phyloP scores from a whole-genome alignment of 2,329 filamentous ascomycete genomes.

The Aplosporella prunicola region DNA sequence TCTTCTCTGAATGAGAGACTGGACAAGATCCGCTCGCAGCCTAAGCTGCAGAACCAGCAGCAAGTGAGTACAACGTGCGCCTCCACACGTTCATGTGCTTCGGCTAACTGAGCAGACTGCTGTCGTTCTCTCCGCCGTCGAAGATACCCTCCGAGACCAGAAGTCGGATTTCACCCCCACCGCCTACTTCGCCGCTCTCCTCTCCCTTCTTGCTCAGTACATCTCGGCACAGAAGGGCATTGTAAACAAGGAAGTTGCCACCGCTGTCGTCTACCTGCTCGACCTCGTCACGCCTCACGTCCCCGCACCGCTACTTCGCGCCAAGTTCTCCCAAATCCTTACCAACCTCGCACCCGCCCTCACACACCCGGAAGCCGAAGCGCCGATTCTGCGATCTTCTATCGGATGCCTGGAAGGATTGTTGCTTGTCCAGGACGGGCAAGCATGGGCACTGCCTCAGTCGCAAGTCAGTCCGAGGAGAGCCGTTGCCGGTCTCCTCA shows the following conservation, averaged over 20 bases:
- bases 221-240: slow-evolving; percentile 52
- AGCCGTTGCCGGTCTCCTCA: slow-evolving; percentile 77
- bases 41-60: slow-evolving; percentile 90
- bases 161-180: slow-evolving; percentile 76
- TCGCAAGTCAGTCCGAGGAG: slow-evolving; percentile 76
- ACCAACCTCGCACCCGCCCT: slow-evolving; percentile 76
- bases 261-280: slow-evolving; percentile 88
- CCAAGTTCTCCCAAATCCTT: slow-evolving; percentile 92
- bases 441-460: slow-evolving; percentile 78
- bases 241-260: slow-evolving; percentile 71
- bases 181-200: slow-evolving; percentile 89
- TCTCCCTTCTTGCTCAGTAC: slow-evolving; percentile 76
- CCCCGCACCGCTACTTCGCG: slow-evolving; percentile 76
- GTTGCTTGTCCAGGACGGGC: slow-evolving; percentile 75
- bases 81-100: background rate
- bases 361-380: slow-evolving; percentile 70
- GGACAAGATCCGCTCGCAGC: slow-evolving; percentile 85
- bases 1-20: slow-evolving; percentile 80
- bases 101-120: slow-evolving; percentile 51
- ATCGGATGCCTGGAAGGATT: slow-evolving; percentile 93
- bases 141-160: slow-evolving; percentile 84
- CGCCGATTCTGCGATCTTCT: slow-evolving; percentile 73
- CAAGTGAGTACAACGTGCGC: slow-evolving; percentile 53
- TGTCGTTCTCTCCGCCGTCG: slow-evolving; percentile 80
- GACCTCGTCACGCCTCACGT: slow-evolving; percentile 81